These are phyloP conservation scores for Xylaria sp. DNA, from an alignment of 2,329 filamentous ascomycete genomes.

Conservation along the genomic window DNA sequence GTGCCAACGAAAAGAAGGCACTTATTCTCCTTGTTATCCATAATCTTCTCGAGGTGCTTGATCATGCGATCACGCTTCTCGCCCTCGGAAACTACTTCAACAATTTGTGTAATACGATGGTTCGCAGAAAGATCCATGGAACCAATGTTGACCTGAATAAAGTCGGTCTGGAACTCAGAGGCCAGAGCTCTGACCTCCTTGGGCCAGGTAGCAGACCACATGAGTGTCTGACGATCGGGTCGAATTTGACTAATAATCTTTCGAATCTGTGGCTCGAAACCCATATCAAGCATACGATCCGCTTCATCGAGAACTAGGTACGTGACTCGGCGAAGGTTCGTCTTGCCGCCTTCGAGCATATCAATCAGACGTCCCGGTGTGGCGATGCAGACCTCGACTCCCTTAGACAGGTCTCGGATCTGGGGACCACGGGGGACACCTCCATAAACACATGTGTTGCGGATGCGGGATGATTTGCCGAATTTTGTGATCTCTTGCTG, in stretches of 20 bases:
- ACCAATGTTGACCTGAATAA: constrained; percentile 98
- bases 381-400: constrained; percentile 98
- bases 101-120: constrained; percentile 96
- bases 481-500: constrained; percentile 99
- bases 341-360: constrained; percentile 98
- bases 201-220: constrained; percentile 99
- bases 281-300: constrained; percentile 99
- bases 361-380: constrained; percentile 98
- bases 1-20: constrained; percentile 92
- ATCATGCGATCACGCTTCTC: constrained; percentile 99
- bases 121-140: constrained; percentile 97
- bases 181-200: constrained; percentile 97
- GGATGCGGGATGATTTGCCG: constrained; percentile 95
- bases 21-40: constrained; percentile 97
- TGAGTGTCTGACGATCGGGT: constrained; percentile 97
- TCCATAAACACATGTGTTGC: constrained; percentile 98
- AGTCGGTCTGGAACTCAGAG: constrained; percentile 89
- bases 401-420: constrained; percentile 92
- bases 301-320: constrained; percentile 99
- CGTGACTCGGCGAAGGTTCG: constrained; percentile 96
- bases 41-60: constrained; percentile 96
- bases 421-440: constrained; percentile 98
- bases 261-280: constrained; percentile 99
- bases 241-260: constrained; percentile 99
- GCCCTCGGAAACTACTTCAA: constrained; percentile 94